phyloP scores from a whole-genome alignment of 192 early-diverging fungal genomes.

The Backusella psychrophila region DNA sequence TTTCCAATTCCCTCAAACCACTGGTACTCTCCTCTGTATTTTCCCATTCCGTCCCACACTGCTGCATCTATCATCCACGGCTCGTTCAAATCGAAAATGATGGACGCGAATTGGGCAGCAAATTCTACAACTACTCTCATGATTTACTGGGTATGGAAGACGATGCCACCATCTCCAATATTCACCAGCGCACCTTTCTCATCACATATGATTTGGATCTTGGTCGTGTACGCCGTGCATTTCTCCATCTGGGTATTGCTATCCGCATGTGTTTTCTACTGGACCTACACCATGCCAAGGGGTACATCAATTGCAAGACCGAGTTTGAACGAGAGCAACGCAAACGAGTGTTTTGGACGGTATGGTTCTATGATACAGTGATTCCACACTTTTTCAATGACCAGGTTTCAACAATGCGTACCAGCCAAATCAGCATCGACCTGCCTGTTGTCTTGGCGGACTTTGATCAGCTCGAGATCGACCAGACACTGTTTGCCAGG shows the following conservation, averaged over 20 bases:
- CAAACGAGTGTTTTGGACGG: conserved; percentile 27
- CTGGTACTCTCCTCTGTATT: background rate
- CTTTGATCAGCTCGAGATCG: background rate
- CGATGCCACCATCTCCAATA: conserved; percentile 9
- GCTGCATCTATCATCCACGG: background rate
- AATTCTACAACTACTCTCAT: conserved; percentile 8
- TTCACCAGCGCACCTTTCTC: conserved; percentile 16
- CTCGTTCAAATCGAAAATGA: background rate
- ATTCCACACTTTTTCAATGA: conserved; percentile 21
- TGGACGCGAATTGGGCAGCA: background rate
- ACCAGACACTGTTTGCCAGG: conserved; percentile 12
- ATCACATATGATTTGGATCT: conserved; percentile 25
- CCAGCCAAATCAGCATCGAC: conserved; percentile 19
- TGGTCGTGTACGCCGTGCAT: conserved; percentile 15
- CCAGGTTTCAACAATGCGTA: conserved; percentile 13
- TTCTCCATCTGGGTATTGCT: conserved; percentile 16
- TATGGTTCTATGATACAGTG: conserved; percentile 28
- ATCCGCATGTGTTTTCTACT: conserved; percentile 25
- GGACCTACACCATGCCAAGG: conserved; percentile 16
- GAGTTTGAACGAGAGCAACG: conserved; percentile 18
- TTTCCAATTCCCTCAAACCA: background rate
- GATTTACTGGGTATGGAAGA: background rate
- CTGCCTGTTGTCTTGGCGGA: background rate
- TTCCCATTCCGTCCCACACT: background rate
- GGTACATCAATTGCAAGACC: conserved; percentile 15